Percentiles rank a stretch among this genome's conserved stretches.
phyloP scores from a whole-genome alignment of 805 yeast genomes.

The Torulaspora indica region DNA sequence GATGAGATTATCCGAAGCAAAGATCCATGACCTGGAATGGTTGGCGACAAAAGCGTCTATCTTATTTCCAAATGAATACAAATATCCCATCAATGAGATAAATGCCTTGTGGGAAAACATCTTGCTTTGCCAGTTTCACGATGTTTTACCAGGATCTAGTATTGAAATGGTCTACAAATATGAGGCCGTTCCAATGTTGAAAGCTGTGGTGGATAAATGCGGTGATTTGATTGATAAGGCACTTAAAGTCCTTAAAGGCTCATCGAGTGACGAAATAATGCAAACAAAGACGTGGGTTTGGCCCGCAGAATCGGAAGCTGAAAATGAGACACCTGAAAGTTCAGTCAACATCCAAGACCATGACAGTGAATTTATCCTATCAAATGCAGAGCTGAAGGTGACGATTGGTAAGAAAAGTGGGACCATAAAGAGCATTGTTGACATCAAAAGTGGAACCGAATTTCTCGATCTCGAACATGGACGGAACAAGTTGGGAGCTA shows the following conservation, averaged over 20 bases:
- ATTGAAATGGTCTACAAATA: slow-evolving; percentile 89
- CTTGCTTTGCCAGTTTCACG: slow-evolving; percentile 90
- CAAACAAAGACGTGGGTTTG: slow-evolving; percentile 60
- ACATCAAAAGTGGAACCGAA: slow-evolving; percentile 55
- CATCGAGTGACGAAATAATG: slow-evolving; percentile 1
- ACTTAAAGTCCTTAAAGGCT: slow-evolving; percentile 37
- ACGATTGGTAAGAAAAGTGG: slow-evolving; percentile 53
- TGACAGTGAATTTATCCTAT: slow-evolving; percentile 45
- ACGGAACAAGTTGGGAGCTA: slow-evolving; percentile 60
- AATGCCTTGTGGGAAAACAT: slow-evolving; percentile 82
- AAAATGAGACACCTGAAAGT: neutral
- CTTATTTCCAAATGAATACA: slow-evolving; percentile 44
- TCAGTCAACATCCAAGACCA: slow-evolving; percentile 7
- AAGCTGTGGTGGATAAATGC: slow-evolving; percentile 49
- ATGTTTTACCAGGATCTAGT: slow-evolving; percentile 95
- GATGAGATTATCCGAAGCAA: slow-evolving; percentile 70
- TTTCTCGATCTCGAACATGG: slow-evolving; percentile 56
- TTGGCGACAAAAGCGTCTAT: slow-evolving; percentile 72
- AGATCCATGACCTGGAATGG: slow-evolving; percentile 80
- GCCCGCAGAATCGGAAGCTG: slow-evolving; percentile 40
- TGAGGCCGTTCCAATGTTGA: slow-evolving; percentile 77
- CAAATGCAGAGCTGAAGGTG: slow-evolving; percentile 60
- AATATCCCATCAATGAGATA: slow-evolving; percentile 67
- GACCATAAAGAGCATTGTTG: slow-evolving; percentile 58
- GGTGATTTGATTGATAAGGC: slow-evolving; percentile 51